Base-by-base conservation (phyloP, 2,329 filamentous ascomycete genomes). In the Arthrinium phaeospermum region DNA sequence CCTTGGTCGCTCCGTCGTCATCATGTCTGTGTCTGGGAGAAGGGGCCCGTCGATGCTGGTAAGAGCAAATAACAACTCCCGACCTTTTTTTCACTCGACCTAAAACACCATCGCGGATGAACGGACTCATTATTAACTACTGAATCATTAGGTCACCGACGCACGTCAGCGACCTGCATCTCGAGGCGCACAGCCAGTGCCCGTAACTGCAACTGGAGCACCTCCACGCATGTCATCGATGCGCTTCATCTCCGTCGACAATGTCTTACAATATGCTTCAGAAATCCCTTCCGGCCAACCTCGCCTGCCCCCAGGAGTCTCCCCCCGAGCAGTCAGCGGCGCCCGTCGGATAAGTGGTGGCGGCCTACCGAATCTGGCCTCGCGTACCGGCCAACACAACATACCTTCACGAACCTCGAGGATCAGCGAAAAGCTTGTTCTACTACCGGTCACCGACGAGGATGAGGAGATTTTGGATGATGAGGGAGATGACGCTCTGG, bases 241-340 rank as follows among this genome's bases (percentile, higher is more conserved):
- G 86, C 93, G 90, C 78, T 93, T 93, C 82, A 94, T 98, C 80
- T 92, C 91, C 0, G 96, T 99, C 82, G 96, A 99, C 84, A 97
- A 96, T 80, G 93, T 98, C 75, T 91, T 99, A 6, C 95, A 97
- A 81, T 94, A 97, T 85, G 93, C 95, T 73, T 96, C 94, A 69
- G 95, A 98, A 79, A 96, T 99, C 53, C 96, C 96, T 1, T 98
- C 96, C 0, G 95, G 95, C 78, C 96, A 98, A 82, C 94, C 94
- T 71, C 91, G 96, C 51, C 88, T 90, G 0, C 92, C 93, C 1
- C 92, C 91, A 7, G 85, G 86, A 44, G 82, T 86, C 41, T 80
- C 83, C 69, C 82, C 87, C 71, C 86, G 88, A 22, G 78, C 81
- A 79, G 86, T 79, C 81, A 84, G 81, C 79, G 81, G 76, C 76